These are phyloP conservation scores for Pseudonectria buxi DNA, from an alignment of 2,329 filamentous ascomycete genomes.

Conservation along the genomic window DNA sequence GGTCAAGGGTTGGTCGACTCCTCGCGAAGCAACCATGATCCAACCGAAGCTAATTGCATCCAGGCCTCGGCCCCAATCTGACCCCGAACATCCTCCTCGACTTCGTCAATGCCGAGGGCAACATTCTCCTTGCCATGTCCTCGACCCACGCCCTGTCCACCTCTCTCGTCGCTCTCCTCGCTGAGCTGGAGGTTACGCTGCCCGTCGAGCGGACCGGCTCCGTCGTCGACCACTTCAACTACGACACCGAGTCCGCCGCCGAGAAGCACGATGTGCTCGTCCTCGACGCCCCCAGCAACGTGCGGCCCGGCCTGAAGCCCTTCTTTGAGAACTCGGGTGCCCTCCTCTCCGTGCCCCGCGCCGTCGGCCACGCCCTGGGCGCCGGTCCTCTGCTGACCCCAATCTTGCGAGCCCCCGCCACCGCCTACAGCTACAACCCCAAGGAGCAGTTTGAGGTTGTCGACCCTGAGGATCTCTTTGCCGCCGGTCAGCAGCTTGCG, in stretches of 20 bases:
- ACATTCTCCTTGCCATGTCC: constrained; percentile 81
- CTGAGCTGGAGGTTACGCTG: constrained; percentile 85
- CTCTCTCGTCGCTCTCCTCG: constrained; percentile 68
- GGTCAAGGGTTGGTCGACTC: constrained; percentile 64
- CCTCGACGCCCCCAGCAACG: constrained; percentile 58
- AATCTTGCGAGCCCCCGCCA: constrained; percentile 72
- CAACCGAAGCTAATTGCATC: constrained; percentile 3
- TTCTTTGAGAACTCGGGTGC: constrained; percentile 57
- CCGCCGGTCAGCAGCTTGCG: constrained; percentile 73
- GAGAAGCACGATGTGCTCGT: constrained; percentile 88
- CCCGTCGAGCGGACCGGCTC: constrained; percentile 77
- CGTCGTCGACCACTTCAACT: constrained; percentile 94
- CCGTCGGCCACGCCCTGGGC: constrained; percentile 76
- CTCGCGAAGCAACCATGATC: constrained; percentile 1
- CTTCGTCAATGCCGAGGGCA: constrained; percentile 86
- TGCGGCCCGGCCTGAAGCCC: constrained; percentile 64
- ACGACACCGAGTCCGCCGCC: constrained; percentile 67
- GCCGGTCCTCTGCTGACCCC: constrained; percentile 71
- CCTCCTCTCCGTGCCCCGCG: constrained; percentile 73
- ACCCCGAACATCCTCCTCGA: constrained; percentile 81
- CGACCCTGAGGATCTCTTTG: constrained; percentile 70
- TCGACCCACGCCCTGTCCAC: constrained; percentile 62
- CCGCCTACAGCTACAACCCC: constrained; percentile 88
- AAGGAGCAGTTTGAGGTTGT: constrained; percentile 70
- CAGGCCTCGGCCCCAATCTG: constrained; percentile 80